Conservation (phyloP, 768 basidiomycete genomes). For the Xerocomellus chrysenteron region DNA sequence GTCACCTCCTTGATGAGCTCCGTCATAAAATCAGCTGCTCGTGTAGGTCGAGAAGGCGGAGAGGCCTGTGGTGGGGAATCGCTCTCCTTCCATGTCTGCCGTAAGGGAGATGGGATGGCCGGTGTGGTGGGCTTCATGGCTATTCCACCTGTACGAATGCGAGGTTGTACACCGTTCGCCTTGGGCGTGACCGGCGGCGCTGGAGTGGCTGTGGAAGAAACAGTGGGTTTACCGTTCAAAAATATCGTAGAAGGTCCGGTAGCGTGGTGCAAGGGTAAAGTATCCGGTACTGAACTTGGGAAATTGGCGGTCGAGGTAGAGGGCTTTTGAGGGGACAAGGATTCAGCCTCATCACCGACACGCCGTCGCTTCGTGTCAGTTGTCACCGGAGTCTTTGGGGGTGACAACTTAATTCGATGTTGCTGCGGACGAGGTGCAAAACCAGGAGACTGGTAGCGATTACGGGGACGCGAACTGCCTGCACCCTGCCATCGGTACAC, state of each 20-base stretch:
- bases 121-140: conserved; percentile 57
- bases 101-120: conserved; percentile 68
- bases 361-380: conserved; percentile 62
- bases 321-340: conserved; percentile 36
- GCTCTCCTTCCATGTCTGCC: conserved; percentile 64
- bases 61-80: conserved; percentile 40
- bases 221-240: conserved; percentile 25
- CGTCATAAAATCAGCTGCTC: conserved; percentile 67
- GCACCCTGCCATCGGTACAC: conserved; percentile 72
- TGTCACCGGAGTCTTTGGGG: conserved; percentile 36
- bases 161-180: conserved; percentile 26
- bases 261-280: conserved; percentile 30
- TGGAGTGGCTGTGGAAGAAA: conserved; percentile 24
- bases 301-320: conserved; percentile 25
- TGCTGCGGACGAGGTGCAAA: conserved; percentile 58
- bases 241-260: conserved; percentile 27
- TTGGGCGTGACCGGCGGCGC: conserved; percentile 27
- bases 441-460: conserved; percentile 72
- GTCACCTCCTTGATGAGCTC: conserved; percentile 71
- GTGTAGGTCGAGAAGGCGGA: conserved; percentile 44
- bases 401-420: conserved; percentile 43
- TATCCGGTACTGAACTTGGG: conserved; percentile 28
- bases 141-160: conserved; percentile 42
- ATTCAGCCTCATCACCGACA: conserved; percentile 47
- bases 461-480: conserved; percentile 66